Evolutionary conservation across 2,329 filamentous ascomycete genomes (phyloP).

Genomic region (Colletotrichum godetiae): DNA sequence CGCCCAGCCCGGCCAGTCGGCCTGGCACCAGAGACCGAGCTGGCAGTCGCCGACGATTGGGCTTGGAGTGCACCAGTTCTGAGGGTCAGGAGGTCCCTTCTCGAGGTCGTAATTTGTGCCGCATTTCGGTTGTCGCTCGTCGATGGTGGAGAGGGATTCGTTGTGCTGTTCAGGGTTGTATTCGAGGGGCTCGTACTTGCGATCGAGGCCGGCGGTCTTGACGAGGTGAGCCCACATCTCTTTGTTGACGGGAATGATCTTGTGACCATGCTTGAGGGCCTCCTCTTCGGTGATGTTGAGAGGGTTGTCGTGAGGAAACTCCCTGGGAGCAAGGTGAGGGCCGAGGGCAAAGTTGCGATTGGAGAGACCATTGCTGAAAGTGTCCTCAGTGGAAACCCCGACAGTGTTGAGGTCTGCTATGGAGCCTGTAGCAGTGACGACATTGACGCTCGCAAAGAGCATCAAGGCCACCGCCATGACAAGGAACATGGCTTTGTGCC

Average conservation of each 20-base stretch:
- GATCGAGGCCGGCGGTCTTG: slow-evolving; percentile 7
- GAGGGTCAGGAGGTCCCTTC: slow-evolving; percentile 11
- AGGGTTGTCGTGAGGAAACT: slow-evolving; percentile 15
- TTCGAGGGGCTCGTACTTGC: background rate
- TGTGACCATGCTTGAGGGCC: slow-evolving; percentile 20
- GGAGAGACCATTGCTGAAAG: background rate
- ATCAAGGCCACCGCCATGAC: background rate
- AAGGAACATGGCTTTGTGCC: background rate
- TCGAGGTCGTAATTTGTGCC: slow-evolving; percentile 4
- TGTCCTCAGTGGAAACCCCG: background rate
- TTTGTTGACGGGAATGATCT: slow-evolving; percentile 21
- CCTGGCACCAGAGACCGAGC: slow-evolving; percentile 29
- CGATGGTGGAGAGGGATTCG: background rate
- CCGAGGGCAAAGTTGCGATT: slow-evolving; percentile 7
- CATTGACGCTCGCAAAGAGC: background rate
- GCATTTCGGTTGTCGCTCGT: background rate
- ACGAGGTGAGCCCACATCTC: slow-evolving; percentile 19
- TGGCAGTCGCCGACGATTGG: slow-evolving; percentile 7
- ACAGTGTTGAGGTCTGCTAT: background rate
- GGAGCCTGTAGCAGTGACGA: background rate
- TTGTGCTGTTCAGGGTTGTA: background rate
- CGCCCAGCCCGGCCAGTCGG: background rate
- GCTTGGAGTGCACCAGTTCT: slow-evolving; percentile 27
- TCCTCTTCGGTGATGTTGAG: slow-evolving; percentile 25
- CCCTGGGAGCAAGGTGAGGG: slow-evolving; percentile 8